Conservation (phyloP, 2,329 filamentous ascomycete genomes). For the Bipolaris oryzae region DNA sequence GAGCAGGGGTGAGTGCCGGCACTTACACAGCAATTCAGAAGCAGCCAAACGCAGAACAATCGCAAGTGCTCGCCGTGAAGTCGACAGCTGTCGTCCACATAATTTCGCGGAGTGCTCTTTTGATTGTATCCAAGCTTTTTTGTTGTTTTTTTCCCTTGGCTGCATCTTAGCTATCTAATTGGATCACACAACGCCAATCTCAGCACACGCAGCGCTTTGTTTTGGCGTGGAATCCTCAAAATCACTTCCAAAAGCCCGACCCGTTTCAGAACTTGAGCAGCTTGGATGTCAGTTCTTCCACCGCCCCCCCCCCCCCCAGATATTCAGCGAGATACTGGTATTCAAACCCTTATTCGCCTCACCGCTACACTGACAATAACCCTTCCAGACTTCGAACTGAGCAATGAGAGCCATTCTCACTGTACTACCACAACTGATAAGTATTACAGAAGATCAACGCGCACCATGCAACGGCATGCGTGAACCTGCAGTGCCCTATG, state of each 20-base stretch:
- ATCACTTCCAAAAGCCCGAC: not conserved
- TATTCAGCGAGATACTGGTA: not conserved
- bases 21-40: too few species aligned
- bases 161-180: not conserved
- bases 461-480: conserved; percentile 12
- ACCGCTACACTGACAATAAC: not conserved
- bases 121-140: too few species aligned
- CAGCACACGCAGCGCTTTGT: not conserved
- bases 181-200: not conserved
- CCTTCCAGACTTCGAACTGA: not conserved
- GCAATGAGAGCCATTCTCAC: not conserved
- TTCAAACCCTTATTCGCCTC: not conserved
- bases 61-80: too few species aligned
- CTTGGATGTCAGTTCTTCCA: not conserved
- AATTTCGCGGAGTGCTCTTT: too few species aligned
- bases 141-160: not conserved
- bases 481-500: not conserved
- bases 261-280: not conserved
- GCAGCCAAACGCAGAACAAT: too few species aligned
- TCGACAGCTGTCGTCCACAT: too few species aligned
- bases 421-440: conserved; percentile 7
- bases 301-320: not conserved
- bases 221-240: not conserved
- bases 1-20: too few species aligned
- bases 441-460: conserved; percentile 8